phyloP scores from a whole-genome alignment of 345 rosid genomes.

The Gossypium ekmanianum region DNA sequence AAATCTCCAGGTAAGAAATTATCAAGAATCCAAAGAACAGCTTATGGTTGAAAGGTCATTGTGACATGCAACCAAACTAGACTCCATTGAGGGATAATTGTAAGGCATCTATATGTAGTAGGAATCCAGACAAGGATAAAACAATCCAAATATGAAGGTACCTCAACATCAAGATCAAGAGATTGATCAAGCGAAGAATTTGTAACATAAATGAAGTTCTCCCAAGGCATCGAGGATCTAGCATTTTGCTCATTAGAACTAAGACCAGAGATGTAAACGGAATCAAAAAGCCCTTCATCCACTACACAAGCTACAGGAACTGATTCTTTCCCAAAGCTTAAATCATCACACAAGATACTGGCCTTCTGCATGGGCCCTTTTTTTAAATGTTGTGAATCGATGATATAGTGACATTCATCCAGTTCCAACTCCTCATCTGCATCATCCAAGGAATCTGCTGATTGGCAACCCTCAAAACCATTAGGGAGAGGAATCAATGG shows the following conservation, averaged over 20 bases:
- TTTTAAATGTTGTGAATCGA: constrained; percentile 55
- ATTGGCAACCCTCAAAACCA: constrained; percentile 22
- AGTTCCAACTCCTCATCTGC: constrained; percentile 48
- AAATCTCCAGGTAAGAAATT: neutral
- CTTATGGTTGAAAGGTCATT: neutral
- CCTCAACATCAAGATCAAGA: constrained; percentile 53
- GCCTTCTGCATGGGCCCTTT: constrained; percentile 42
- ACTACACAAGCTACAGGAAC: constrained; percentile 69
- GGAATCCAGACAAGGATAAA: neutral
- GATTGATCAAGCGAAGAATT: constrained; percentile 55
- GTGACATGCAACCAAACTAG: neutral
- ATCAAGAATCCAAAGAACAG: neutral
- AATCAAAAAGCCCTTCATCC: constrained; percentile 53
- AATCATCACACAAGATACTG: constrained; percentile 60
- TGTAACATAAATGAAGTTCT: constrained; percentile 61
- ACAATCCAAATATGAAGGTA: constrained; percentile 33
- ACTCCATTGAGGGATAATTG: neutral
- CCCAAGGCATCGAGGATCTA: constrained; percentile 62
- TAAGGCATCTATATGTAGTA: neutral
- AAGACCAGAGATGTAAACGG: constrained; percentile 24
- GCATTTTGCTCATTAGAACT: constrained; percentile 28
- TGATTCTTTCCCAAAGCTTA: constrained; percentile 83
- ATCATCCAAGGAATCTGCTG: constrained; percentile 27
- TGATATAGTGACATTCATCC: constrained; percentile 84
- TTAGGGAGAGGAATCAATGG: constrained; percentile 44